Evolutionary conservation across 2,329 filamentous ascomycete genomes (phyloP), one percentile per base, ranked within the genome.

Genomic region (Epichloe coenophiala): DNA sequence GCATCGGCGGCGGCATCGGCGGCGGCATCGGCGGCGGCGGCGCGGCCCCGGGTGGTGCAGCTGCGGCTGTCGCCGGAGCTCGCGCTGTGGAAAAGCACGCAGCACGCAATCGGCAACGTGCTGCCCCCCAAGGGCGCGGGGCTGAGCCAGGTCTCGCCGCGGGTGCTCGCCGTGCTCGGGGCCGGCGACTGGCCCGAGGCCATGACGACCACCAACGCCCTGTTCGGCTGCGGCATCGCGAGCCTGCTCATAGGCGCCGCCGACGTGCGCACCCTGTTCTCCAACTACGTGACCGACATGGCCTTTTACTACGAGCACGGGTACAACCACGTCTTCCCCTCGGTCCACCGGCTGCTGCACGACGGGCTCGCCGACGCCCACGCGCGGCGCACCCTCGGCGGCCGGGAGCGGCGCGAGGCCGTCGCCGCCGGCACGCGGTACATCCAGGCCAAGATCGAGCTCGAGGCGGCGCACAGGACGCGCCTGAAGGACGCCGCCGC

Each of bases 231-330:
- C 39, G 56, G 56, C 21, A 54, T 57, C 8, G 51, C 52, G 42
- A 52, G 47, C 38, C 31, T 58, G 48, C 49, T 56, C 38, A 58
- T 56, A 4, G 57, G 57, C 33, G 53, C 52, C 13, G 53, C 53
- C 12, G 52, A 58, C 35, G 54, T 49, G 23, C 47, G 36, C 44
- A 55, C 55, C 43, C 52, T 58, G 49, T 58, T 58, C 48, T 58
- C 57, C 49, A 58, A 58, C 43, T 56, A 57, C 31, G 56, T 56
- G 41, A 56, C 53, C 15, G 57, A 58, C 44, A 57, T 58, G 56
- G 56, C 23, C 36, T 58, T 58, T 42, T 58, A 57, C 37, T 57
- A 57, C 33, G 57, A 58, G 50, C 57, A 58, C 47, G 54, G 56
- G n/a, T 58, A 56, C 50, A 50, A 58, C 48, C 46, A 54, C 19